Evolutionary conservation across 306 rosid genomes (phyloP).

Genomic region (Ziziphus jujuba): DNA sequence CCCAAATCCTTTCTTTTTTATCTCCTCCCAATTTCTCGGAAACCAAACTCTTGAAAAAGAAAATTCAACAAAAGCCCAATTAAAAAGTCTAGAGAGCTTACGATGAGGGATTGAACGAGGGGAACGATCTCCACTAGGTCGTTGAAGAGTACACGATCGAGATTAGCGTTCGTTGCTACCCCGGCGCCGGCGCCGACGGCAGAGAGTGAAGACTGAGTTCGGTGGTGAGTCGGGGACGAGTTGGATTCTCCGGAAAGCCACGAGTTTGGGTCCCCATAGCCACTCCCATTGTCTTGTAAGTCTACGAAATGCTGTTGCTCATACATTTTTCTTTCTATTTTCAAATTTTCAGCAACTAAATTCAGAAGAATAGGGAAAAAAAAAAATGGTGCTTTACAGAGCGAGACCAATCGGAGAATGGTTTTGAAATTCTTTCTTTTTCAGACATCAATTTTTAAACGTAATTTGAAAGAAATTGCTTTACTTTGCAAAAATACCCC

Average conservation of each 20-base stretch:
- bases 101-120: constrained; percentile 87
- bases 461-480: no score
- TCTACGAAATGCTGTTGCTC: constrained; percentile 67
- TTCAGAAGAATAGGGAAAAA: neutral
- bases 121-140: constrained; percentile 91
- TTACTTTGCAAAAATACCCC: no score
- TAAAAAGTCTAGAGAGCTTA: constrained; percentile 25
- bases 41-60: constrained; percentile 10
- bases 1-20: neutral
- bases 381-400: no score
- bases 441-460: no score
- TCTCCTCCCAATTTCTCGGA: constrained; percentile 11
- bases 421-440: no score
- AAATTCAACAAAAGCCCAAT: neutral
- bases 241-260: constrained; percentile 67
- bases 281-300: constrained; percentile 47
- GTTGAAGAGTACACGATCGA: constrained; percentile 82
- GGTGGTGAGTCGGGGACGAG: constrained; percentile 49
- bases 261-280: constrained; percentile 62
- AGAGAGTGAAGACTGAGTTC: constrained; percentile 37
- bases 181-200: constrained; percentile 24
- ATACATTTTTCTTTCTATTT: constrained; percentile 42
- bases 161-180: constrained; percentile 38
- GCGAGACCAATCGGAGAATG: no score
- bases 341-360: neutral